A percentile compares a stretch with the other conserved stretches of the same genome.
Conservation (phyloP, 192 early-diverging fungal genomes). For the Coemansia erecta region DNA sequence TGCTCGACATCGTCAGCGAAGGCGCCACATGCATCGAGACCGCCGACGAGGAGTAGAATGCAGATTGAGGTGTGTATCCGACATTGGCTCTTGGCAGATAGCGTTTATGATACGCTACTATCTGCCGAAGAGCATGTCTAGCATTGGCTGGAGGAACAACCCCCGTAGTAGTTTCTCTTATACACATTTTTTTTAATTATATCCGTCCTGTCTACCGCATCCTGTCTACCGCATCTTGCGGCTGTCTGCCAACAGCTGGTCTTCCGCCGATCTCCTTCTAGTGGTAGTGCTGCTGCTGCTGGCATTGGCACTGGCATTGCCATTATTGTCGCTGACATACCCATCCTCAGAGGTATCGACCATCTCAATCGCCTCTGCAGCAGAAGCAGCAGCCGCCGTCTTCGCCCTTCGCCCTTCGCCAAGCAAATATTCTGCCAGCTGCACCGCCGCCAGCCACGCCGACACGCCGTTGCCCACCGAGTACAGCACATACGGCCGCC, state of each 20-base stretch:
- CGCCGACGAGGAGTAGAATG: not conserved
- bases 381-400: not conserved
- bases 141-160: too few species aligned
- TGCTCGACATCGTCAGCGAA: constrained; percentile 50
- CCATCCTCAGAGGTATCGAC: not conserved
- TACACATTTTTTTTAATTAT: too few species aligned
- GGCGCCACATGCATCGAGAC: constrained; percentile 38
- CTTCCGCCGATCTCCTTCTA: too few species aligned
- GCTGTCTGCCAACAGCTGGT: too few species aligned
- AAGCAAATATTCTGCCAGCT: constrained; percentile 27
- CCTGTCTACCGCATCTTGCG: too few species aligned
- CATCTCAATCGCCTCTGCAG: constrained; percentile 7
- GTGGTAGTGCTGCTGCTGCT: not conserved
- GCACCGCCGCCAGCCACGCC: constrained; percentile 40
- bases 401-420: not conserved
- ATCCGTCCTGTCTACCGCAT: too few species aligned
- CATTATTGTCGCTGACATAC: too few species aligned
- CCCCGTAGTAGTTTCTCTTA: too few species aligned
- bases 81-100: too few species aligned
- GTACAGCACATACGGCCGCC: constrained; percentile 63
- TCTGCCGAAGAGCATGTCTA: too few species aligned
- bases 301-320: not conserved
- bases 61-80: too few species aligned
- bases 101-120: too few species aligned
- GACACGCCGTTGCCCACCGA: constrained; percentile 50